A percentile compares a stretch with the other conserved stretches of the same genome.
These are phyloP conservation scores for Mollisiaceae sp. DNA, from an alignment of 2,329 filamentous ascomycete genomes.

Conservation along the genomic window DNA sequence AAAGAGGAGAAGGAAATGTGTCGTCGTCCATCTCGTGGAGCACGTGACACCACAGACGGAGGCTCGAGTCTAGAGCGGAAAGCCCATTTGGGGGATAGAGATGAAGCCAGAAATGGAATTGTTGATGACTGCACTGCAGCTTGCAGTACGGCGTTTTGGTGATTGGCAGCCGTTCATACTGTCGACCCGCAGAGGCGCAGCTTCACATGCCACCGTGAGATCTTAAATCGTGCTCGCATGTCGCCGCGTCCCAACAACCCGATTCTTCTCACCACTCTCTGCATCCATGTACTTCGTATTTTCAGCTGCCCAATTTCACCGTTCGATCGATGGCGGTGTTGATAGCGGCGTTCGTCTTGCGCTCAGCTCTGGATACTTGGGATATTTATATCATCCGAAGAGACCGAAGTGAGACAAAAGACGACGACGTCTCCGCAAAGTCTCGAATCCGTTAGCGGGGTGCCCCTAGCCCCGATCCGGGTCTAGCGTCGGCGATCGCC, in stretches of 20 bases:
- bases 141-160: not conserved
- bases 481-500: conserved; percentile 3
- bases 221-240: not conserved
- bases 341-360: not conserved
- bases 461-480: not conserved
- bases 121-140: not conserved
- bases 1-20: not conserved
- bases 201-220: conserved; percentile 7
- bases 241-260: not conserved
- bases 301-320: not conserved
- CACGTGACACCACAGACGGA: not conserved
- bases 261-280: not conserved
- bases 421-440: not conserved
- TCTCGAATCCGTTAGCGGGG: not conserved
- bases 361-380: not conserved
- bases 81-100: not conserved
- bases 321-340: not conserved
- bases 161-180: not conserved
- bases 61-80: not conserved
- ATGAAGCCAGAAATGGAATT: not conserved
- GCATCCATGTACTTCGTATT: not conserved
- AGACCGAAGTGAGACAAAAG: too few species aligned
- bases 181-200: not conserved
- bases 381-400: not conserved
- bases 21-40: not conserved